phyloP scores from a whole-genome alignment of 129 eudicot genomes.

The Solidago caesia region DNA sequence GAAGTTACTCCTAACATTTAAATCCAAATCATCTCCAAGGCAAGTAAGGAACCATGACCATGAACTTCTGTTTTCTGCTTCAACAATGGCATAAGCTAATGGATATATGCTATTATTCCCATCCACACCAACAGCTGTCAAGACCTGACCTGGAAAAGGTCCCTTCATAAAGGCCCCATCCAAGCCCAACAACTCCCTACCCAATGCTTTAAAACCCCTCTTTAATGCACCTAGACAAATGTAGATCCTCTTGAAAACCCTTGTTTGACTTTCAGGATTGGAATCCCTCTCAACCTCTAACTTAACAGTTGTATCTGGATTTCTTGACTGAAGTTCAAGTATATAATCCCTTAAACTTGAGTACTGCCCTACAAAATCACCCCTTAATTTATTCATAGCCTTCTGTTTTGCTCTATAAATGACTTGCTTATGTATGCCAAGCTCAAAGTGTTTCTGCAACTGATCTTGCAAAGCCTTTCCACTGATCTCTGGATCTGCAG shows the following conservation, averaged over 20 bases:
- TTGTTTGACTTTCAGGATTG: background rate
- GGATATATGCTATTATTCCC: background rate
- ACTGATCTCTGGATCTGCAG: background rate
- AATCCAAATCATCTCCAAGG: background rate
- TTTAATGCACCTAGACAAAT: background rate
- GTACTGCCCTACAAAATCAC: background rate
- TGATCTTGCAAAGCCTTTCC: background rate
- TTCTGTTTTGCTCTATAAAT: background rate
- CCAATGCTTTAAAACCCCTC: background rate
- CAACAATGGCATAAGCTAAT: background rate
- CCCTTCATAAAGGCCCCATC: background rate
- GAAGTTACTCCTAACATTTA: background rate
- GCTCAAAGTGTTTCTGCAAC: background rate
- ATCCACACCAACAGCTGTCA: background rate
- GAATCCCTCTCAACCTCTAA: background rate
- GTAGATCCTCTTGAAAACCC: background rate
- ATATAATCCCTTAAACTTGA: background rate
- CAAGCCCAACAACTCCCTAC: background rate
- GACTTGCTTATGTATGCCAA: background rate
- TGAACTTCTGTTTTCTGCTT: background rate
- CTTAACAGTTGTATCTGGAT: background rate
- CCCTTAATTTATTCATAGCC: background rate
- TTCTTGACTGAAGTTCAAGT: background rate
- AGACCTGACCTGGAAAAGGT: background rate
- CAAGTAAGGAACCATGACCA: background rate